Conservation (phyloP, 1,284 basidiomycete species). For the Cutaneotrichosporon dermatis region DNA sequence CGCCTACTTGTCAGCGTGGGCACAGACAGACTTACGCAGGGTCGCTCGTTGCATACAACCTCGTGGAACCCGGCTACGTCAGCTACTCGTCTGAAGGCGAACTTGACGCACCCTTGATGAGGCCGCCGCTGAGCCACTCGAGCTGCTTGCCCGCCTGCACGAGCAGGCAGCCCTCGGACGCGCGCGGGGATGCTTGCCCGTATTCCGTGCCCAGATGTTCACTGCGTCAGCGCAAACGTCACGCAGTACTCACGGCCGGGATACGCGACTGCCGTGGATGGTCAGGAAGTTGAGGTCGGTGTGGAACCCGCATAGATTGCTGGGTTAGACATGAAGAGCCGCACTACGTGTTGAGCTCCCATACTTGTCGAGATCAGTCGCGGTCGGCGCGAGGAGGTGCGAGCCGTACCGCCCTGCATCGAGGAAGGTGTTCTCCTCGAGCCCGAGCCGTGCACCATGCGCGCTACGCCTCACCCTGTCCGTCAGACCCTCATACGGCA, state of each 20-base stretch:
- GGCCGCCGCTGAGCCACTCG: conserved; percentile 78
- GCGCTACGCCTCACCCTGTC: conserved; percentile 67
- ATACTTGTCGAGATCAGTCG: conserved; percentile 76
- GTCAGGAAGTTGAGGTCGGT: conserved; percentile 58
- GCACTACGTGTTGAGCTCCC: conserved; percentile 54
- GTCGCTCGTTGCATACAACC: conserved; percentile 79
- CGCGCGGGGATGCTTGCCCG: conserved; percentile 78
- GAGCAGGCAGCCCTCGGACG: conserved; percentile 57
- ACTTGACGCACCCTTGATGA: conserved; percentile 61
- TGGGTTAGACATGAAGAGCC: conserved; percentile 26
- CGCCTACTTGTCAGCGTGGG: conserved; percentile 51
- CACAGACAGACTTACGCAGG: conserved; percentile 52
- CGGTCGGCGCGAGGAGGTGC: conserved; percentile 83
- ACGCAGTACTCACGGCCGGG: conserved; percentile 35
- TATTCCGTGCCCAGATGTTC: conserved; percentile 87
- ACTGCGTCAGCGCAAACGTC: conserved; percentile 23
- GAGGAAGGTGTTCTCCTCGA: conserved; percentile 62
- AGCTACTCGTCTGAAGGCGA: neutral
- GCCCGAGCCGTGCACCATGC: conserved; percentile 74
- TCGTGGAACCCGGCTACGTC: conserved; percentile 73
- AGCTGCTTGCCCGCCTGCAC: conserved; percentile 89
- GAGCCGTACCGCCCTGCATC: conserved; percentile 80
- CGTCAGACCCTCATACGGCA: conserved; percentile 1
- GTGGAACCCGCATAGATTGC: conserved; percentile 89
- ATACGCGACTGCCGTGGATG: conserved; percentile 75